Percentiles rank a stretch among this genome's conserved stretches.
These are phyloP conservation scores for Solanum bulbocastanum DNA, from an alignment of 257 asterid genomes.

Conservation along the genomic window DNA sequence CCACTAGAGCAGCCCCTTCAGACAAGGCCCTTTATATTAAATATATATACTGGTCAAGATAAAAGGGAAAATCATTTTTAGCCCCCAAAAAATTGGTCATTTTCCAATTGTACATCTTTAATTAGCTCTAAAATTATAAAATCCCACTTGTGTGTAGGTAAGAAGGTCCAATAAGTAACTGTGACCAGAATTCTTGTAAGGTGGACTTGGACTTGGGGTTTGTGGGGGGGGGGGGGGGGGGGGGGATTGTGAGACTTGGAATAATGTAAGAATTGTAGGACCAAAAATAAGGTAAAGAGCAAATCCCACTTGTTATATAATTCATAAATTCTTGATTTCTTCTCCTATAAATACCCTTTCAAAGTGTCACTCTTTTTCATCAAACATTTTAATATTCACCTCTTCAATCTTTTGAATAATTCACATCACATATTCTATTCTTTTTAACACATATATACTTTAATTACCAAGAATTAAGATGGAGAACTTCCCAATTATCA, in stretches of 20 bases:
- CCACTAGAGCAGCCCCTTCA: not conserved
- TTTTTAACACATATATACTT: not conserved
- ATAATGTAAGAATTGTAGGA: not conserved
- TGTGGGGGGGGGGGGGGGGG: too few species aligned
- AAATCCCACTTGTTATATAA: not conserved
- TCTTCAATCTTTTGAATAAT: not conserved
- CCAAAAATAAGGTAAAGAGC: not conserved
- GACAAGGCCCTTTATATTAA: not conserved
- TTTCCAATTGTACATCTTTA: not conserved
- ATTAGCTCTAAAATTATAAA: not conserved
- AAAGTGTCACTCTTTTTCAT: not conserved
- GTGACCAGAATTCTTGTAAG: not conserved
- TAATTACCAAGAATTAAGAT: not conserved
- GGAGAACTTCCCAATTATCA: conserved; percentile 12
- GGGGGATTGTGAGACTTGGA: not conserved
- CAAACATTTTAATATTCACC: not conserved
- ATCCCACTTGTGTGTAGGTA: not conserved
- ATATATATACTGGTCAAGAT: not conserved
- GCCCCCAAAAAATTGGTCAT: not conserved
- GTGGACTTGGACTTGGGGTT: not conserved
- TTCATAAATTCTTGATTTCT: not conserved
- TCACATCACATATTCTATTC: not conserved
- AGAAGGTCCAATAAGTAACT: not conserved
- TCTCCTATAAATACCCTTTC: not conserved
- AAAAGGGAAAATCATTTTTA: not conserved